Evolutionary conservation across 306 rosid genomes (phyloP).

Genomic region (Rubus idaeus): DNA sequence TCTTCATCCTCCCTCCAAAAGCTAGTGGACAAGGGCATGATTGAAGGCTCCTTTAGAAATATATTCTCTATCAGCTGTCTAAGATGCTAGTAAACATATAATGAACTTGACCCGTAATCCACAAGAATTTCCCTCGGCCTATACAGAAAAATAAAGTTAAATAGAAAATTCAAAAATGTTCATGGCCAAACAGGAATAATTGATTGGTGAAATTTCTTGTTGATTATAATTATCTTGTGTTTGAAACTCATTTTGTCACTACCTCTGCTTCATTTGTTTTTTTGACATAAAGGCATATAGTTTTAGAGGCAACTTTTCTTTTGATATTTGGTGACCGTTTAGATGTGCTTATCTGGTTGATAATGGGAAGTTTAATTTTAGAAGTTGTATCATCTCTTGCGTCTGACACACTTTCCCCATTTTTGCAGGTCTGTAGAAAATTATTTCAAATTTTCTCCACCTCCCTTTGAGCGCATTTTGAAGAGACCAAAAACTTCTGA

Average conservation of each 20-base stretch:
- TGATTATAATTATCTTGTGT: not conserved
- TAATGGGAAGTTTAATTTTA: not conserved
- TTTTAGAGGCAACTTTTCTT: not conserved
- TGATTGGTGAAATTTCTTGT: not conserved
- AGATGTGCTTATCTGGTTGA: not conserved
- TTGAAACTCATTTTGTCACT: not conserved
- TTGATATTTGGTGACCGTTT: not conserved
- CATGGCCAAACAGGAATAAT: not conserved
- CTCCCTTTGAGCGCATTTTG: slow-evolving; percentile 74
- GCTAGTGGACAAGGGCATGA: not conserved
- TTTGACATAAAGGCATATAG: not conserved
- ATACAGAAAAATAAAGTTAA: not conserved
- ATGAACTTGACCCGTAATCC: not conserved
- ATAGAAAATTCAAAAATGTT: not conserved
- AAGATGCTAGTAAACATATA: not conserved
- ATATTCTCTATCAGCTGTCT: not conserved
- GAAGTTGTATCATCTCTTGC: not conserved
- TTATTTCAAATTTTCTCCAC: slow-evolving; percentile 74
- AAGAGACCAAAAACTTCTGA: slow-evolving; percentile 25
- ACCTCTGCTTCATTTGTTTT: not conserved
- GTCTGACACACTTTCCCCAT: slow-evolving; percentile 12
- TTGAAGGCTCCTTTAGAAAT: not conserved
- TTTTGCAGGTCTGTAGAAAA: slow-evolving; percentile 61
- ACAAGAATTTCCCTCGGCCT: not conserved
- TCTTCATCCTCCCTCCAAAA: not conserved